Base-by-base conservation (phyloP, 1,139 yeast species). In the Hyphopichia fennica region DNA sequence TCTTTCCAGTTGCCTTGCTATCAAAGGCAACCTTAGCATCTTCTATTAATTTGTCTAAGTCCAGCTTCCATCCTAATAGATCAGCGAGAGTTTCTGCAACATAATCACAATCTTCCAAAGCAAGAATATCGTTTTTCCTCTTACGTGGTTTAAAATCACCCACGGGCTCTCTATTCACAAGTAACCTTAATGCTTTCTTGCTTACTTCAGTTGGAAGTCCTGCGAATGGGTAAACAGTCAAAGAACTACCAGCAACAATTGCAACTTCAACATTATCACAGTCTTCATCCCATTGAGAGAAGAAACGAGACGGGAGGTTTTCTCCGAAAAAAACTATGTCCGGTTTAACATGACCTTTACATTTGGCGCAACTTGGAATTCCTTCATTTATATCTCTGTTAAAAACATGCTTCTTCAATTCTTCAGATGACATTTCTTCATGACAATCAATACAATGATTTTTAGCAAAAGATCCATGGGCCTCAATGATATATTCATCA, bases 241-340 rank as follows among this genome's bases (percentile, higher is more conserved):
- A 72, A 0, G 96, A 87, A 0, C 97, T 90, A 1, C 99, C 99
- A 0, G 96, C 96, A 2, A 93, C 89, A 22, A 91, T 79, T 0
- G 89, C 91, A 22, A 91, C 60, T 49, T 85, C 90, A n/a, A 86
- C 77, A 0, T 69, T 67, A 3, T 66, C 67, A 4, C 66, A 47
- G 53, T 89, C 96, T 15, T 75, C 70, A 3, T 84, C 88, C 84
- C 91, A 86, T 28, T 58, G 50, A 2, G 78, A 79, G 60, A 86
- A 90, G 56, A 90, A 87, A 43, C 69, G 66, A 1, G 52, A 54
- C 0, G 98, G 98, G 18, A 91, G 68, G 0, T 83, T 78, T 62
- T 91, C 98, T 1, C 98, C 98, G 65, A 90, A 91, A 55, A 91
- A 91, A 0, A 88, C 95, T 49, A 91, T 93, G 54, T 88, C 95